These are phyloP conservation scores for Lipomyces lipofer DNA, from an alignment of 805 yeast genomes.

Conservation along the genomic window DNA sequence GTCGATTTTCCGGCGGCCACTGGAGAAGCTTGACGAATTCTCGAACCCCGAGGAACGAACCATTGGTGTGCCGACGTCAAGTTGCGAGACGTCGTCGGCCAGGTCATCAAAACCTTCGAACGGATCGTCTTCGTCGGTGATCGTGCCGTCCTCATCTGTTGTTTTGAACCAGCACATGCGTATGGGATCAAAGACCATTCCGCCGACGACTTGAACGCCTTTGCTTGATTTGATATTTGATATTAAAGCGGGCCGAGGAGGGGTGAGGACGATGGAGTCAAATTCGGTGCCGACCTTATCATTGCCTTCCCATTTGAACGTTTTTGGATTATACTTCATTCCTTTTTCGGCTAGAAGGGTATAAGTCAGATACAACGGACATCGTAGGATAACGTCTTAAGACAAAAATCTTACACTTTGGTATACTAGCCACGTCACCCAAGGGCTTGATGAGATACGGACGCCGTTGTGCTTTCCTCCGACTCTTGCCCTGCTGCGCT, in stretches of 20 bases:
- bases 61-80: slow-evolving; percentile 1
- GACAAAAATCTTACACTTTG: slow-evolving; percentile 19
- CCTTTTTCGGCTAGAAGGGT: slow-evolving; percentile 32
- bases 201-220: slow-evolving; percentile 49
- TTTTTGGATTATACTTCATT: slow-evolving; percentile 57
- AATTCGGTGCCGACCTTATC: slow-evolving; percentile 57
- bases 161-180: slow-evolving; percentile 60
- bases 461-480: slow-evolving; percentile 22
- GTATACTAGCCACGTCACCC: slow-evolving; percentile 22
- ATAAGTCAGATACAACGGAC: not conserved
- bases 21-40: not conserved
- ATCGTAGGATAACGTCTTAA: too few relatives aligned
- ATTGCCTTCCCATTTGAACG: slow-evolving; percentile 64
- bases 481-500: slow-evolving; percentile 3
- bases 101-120: slow-evolving; percentile 29
- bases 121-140: slow-evolving; percentile 43
- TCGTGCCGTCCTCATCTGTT: slow-evolving; percentile 45
- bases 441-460: slow-evolving; percentile 29
- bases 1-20: slow-evolving; percentile 2
- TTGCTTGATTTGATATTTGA: slow-evolving; percentile 33
- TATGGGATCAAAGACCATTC: slow-evolving; percentile 62
- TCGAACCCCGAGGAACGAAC: not conserved
- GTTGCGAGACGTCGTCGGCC: slow-evolving; percentile 10
- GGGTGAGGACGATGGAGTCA: slow-evolving; percentile 42
- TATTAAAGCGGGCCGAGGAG: slow-evolving; percentile 41